Percentiles rank a stretch among this genome's conserved stretches.
Conservation (phyloP, 2,329 filamentous ascomycete genomes). For the Penicillium sp. region DNA sequence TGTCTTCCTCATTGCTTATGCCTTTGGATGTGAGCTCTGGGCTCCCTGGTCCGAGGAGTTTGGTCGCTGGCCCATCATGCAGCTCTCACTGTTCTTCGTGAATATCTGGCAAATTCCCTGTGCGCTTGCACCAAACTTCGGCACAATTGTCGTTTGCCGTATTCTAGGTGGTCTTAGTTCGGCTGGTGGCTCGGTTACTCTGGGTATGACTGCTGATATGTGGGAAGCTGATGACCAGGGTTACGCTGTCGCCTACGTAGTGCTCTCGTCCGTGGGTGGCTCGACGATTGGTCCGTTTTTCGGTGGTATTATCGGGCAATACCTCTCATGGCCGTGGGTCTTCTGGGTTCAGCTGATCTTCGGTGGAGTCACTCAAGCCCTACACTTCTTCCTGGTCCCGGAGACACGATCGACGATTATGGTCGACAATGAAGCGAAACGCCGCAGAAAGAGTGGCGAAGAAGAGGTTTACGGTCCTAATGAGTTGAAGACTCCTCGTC, state of each 20-base stretch:
- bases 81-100: slow-evolving; percentile 70
- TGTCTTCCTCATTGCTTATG: slow-evolving; percentile 76
- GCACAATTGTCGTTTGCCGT: slow-evolving; percentile 65
- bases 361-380: slow-evolving; percentile 52
- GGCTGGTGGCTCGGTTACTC: slow-evolving; percentile 70
- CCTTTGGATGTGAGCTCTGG: slow-evolving; percentile 85
- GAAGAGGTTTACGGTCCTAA: slow-evolving; percentile 68
- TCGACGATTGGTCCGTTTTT: slow-evolving; percentile 62
- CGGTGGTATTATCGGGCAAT: slow-evolving; percentile 54
- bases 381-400: slow-evolving; percentile 59
- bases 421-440: slow-evolving; percentile 60
- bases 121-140: slow-evolving; percentile 71
- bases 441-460: slow-evolving; percentile 50
- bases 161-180: slow-evolving; percentile 68
- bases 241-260: slow-evolving; percentile 72
- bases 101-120: slow-evolving; percentile 77
- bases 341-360: slow-evolving; percentile 64
- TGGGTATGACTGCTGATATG: slow-evolving; percentile 74
- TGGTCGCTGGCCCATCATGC: slow-evolving; percentile 74
- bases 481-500: slow-evolving; percentile 49
- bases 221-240: slow-evolving; percentile 70
- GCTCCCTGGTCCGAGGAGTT: slow-evolving; percentile 84
- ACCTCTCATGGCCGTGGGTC: slow-evolving; percentile 61
- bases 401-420: slow-evolving; percentile 60
- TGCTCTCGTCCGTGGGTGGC: slow-evolving; percentile 76